These are phyloP conservation scores for Trypanosoma scelopori DNA, from an alignment of 208 protist genomes.

Conservation along the genomic window DNA sequence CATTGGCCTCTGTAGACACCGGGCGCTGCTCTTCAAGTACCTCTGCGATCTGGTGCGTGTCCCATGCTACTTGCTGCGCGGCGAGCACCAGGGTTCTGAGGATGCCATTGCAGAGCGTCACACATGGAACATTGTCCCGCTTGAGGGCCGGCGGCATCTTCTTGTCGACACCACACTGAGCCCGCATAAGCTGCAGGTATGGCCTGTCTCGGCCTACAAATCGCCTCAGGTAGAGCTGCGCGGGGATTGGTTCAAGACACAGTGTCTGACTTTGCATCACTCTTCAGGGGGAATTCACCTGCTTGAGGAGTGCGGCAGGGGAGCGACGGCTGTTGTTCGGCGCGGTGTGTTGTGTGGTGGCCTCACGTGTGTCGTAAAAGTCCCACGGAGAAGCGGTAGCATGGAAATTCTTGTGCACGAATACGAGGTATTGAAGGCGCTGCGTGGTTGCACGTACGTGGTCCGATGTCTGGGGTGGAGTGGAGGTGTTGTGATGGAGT, in stretches of 20 bases:
- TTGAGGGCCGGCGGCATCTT: conserved; percentile 14
- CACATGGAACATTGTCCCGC: conserved; percentile 27
- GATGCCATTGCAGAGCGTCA: conserved; percentile 20
- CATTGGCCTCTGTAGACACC: conserved; percentile 26
- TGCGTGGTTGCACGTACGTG: conserved; percentile 6
- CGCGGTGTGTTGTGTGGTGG: conserved; percentile 21
- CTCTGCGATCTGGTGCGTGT: conserved; percentile 23
- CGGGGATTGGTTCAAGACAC: neutral
- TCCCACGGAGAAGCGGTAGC: conserved; percentile 9
- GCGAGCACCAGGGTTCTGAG: conserved; percentile 13
- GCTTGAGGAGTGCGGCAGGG: conserved; percentile 29
- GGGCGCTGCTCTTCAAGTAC: conserved; percentile 28
- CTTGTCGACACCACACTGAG: conserved; percentile 25
- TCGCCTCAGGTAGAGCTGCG: neutral
- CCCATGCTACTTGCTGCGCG: conserved; percentile 27
- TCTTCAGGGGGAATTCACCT: conserved; percentile 2
- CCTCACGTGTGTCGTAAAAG: conserved; percentile 27
- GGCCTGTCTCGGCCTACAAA: conserved; percentile 17
- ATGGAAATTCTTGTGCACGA: conserved; percentile 13
- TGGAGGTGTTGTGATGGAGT: conserved; percentile 26
- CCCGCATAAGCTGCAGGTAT: conserved; percentile 16
- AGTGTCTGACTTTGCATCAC: conserved; percentile 11
- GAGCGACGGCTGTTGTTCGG: conserved; percentile 20
- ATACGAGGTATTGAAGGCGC: conserved; percentile 8
- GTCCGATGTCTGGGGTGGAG: conserved; percentile 26